Base-by-base conservation (phyloP, 305 asterid genomes). In the Plantago lanceolata region DNA sequence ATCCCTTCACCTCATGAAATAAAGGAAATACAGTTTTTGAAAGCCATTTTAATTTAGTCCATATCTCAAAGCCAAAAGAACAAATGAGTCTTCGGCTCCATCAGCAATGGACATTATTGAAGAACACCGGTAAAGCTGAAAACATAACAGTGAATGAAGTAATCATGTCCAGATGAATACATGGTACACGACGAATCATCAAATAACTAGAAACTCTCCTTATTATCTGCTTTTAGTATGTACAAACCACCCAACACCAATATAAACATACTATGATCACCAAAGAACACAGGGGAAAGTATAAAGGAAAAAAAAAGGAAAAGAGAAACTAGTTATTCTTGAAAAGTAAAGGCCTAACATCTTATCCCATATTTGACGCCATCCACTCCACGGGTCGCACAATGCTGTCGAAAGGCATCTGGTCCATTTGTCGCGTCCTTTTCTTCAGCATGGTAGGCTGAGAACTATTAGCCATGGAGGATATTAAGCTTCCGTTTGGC, bases 351-450 rank as follows among this genome's bases (percentile, higher is more conserved):
- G 3, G 47, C 11, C 19, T 19, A 3, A 18, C 37, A 48, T 49
- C 49, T 86, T 75, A 86, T 75, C 87, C 80, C 35, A 82, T 80
- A 67, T 82, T 86, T 18, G 88, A 57, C 83, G 78, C 74, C 76
- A 73, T 78, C 96, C 96, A 86, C 72, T 84, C 94, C 65, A 79
- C 86, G 18, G 86, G 79, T 61, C 81, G 67, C 75, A 70, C 73
- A 45, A 63, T 57, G 67, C 71, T 68, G 63, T 79, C 89, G 3
- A 76, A 65, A 63, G 80, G 84, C 66, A 75, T 61, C 19, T 74
- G 58, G 17, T 81, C 85, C 47, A 67, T 78, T 12, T 59, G 77
- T 18, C 88, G 83, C 3, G 83, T 74, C 63, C 96, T 65, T 79
- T 88, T 88, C 91, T 81, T 90, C 47, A 76, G 65, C 19, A 66